Conservation (phyloP, 495 filamentous ascomycete genomes). For the Melanomma pulvis-pyrius region DNA sequence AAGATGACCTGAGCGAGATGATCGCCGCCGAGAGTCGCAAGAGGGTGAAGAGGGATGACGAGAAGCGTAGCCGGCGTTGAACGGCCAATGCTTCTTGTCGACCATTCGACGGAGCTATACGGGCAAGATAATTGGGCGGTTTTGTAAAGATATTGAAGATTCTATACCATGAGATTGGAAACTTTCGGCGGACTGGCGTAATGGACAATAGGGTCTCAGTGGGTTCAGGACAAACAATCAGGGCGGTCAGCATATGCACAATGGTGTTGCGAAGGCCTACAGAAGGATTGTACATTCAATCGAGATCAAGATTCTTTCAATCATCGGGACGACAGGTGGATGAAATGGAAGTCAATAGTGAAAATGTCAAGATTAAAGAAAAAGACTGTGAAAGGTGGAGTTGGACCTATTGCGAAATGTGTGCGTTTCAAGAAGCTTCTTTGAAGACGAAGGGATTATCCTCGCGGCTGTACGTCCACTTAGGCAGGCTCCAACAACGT, state of each 20-base stretch:
- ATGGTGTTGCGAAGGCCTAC: background rate
- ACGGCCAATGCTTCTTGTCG: background rate
- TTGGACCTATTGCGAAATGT: background rate
- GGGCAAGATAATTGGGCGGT: constrained; percentile 9
- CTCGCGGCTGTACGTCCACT: too few species aligned
- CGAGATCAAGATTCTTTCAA: background rate
- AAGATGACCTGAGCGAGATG: constrained; percentile 96
- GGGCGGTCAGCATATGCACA: background rate
- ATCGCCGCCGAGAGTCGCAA: constrained; percentile 93
- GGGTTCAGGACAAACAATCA: background rate
- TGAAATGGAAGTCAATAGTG: constrained; percentile 1
- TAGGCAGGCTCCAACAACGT: too few species aligned
- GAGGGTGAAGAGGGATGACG: constrained; percentile 81
- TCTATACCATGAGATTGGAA: background rate
- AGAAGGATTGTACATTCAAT: constrained; percentile 6
- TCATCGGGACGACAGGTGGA: background rate
- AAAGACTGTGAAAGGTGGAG: background rate
- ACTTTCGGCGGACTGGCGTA: background rate
- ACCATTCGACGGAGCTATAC: background rate
- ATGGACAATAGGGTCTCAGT: background rate
- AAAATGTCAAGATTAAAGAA: background rate
- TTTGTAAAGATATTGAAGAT: constrained; percentile 24
- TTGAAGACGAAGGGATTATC: background rate
- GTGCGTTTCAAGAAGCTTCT: background rate
- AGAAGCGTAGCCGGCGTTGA: constrained; percentile 60